Evolutionary conservation across 2,329 filamentous ascomycete genomes (phyloP).

Genomic region (Chaetomium olivaceum): DNA sequence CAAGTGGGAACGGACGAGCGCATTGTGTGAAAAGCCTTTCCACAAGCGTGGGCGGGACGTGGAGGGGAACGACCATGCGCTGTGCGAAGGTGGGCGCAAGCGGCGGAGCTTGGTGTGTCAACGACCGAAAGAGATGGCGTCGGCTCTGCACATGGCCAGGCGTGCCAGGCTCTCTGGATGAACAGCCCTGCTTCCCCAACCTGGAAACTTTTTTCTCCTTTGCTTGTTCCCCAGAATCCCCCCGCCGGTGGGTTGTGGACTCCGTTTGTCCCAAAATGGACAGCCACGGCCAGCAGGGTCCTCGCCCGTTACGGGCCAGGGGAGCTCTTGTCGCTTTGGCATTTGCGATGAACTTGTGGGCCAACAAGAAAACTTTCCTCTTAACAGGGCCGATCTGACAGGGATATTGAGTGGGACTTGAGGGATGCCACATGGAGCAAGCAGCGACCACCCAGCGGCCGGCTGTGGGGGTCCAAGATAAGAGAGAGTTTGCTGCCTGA

Average conservation of each 20-base stretch:
- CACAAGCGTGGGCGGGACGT: slow-evolving; percentile 33
- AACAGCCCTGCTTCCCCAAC: slow-evolving; percentile 2
- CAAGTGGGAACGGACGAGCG: slow-evolving; percentile 22
- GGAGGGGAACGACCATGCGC: slow-evolving; percentile 19
- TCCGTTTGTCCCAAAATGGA: slow-evolving; percentile 11
- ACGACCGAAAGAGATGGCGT: slow-evolving; percentile 19
- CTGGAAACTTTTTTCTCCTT: slow-evolving; percentile 1
- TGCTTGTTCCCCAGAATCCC: slow-evolving; percentile 6
- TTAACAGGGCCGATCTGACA: slow-evolving; percentile 25
- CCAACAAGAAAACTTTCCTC: slow-evolving; percentile 25
- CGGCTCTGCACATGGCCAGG: slow-evolving; percentile 15
- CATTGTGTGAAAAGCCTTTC: slow-evolving; percentile 23
- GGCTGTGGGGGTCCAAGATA: slow-evolving; percentile 36
- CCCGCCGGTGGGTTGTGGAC: neutral
- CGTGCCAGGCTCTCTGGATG: slow-evolving; percentile 9
- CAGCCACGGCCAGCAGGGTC: slow-evolving; percentile 19
- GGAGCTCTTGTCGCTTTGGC: neutral
- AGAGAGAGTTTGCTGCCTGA: slow-evolving; percentile 28
- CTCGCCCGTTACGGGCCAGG: slow-evolving; percentile 3
- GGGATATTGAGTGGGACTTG: slow-evolving; percentile 25
- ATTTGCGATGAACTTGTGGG: slow-evolving; percentile 2
- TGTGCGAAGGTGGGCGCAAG: slow-evolving; percentile 15
- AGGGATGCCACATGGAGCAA: slow-evolving; percentile 32
- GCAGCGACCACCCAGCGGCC: slow-evolving; percentile 9
- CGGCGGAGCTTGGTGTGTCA: slow-evolving; percentile 12